Evolutionary conservation across 768 basidiomycete species (phyloP).

Genomic region (Mycena leptocephala): DNA sequence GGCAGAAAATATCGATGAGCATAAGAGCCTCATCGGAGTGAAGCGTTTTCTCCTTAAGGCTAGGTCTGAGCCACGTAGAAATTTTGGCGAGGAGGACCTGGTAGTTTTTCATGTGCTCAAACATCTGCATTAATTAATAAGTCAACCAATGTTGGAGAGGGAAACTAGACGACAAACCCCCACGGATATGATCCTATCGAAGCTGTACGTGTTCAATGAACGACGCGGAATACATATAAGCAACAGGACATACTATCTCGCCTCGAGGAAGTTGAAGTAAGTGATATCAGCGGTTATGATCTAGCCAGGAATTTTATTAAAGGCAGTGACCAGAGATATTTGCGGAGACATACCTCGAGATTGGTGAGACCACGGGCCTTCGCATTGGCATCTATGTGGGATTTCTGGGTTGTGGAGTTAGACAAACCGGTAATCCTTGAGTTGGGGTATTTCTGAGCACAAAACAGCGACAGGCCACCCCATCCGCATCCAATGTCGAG

Average conservation of each 20-base stretch:
- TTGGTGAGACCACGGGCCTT: constrained; percentile 67
- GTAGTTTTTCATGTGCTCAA: constrained; percentile 87
- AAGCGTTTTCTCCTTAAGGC: constrained; percentile 25
- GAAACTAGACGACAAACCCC: constrained; percentile 58
- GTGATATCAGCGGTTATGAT: constrained; percentile 83
- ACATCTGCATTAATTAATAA: constrained; percentile 62
- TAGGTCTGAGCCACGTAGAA: constrained; percentile 74
- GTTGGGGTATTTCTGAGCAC: constrained; percentile 81
- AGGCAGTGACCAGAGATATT: no score
- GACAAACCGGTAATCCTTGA: constrained; percentile 75
- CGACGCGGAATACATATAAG: neutral
- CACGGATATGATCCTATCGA: constrained; percentile 80
- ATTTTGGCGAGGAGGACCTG: constrained; percentile 72
- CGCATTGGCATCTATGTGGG: constrained; percentile 70
- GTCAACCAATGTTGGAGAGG: neutral
- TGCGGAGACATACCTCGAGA: constrained; percentile 57
- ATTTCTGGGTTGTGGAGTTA: constrained; percentile 79
- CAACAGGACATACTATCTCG: constrained; percentile 55
- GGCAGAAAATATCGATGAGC: constrained; percentile 83
- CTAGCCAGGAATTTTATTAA: constrained; percentile 49
- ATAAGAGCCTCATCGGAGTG: constrained; percentile 62
- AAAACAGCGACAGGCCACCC: constrained; percentile 78
- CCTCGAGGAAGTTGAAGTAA: constrained; percentile 67
- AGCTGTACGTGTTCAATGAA: constrained; percentile 54
- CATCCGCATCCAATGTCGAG: constrained; percentile 83